These are phyloP conservation scores for Cladosporium sp. DNA, from an alignment of 2,329 filamentous ascomycete genomes.

Conservation along the genomic window DNA sequence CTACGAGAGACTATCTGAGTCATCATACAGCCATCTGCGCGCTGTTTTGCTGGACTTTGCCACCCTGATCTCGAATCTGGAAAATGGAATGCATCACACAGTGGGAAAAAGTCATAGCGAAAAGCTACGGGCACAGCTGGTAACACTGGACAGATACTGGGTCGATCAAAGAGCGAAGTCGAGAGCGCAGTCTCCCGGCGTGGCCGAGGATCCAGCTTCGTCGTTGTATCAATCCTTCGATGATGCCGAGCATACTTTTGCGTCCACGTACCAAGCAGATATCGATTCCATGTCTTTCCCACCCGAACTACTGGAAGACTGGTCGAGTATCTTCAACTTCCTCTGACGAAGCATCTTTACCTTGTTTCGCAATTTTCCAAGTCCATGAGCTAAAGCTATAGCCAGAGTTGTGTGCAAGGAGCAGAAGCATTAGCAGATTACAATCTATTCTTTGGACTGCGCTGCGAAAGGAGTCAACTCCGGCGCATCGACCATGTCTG, in stretches of 20 bases:
- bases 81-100: conserved; percentile 35
- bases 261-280: background rate
- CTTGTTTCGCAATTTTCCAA: too few species aligned
- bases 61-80: conserved; percentile 39
- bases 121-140: conserved; percentile 35
- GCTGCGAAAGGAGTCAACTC: too few species aligned
- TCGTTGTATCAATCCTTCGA: background rate
- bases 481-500: too few species aligned
- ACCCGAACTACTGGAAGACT: conserved; percentile 37
- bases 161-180: conserved; percentile 15
- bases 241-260: background rate
- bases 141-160: conserved; percentile 40
- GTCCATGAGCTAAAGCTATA: too few species aligned
- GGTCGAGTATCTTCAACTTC: conserved; percentile 35
- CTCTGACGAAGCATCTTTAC: background rate
- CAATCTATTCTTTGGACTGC: too few species aligned
- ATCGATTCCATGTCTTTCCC: conserved; percentile 33
- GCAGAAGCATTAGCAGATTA: background rate
- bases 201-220: background rate
- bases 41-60: conserved; percentile 40
- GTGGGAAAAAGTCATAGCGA: conserved; percentile 30
- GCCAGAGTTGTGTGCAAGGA: too few species aligned
- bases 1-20: conserved; percentile 38
- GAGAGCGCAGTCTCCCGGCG: background rate
- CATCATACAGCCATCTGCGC: conserved; percentile 37